Evolutionary conservation across 257 asterid species (phyloP).

Genomic region (Eucommia ulmoides): DNA sequence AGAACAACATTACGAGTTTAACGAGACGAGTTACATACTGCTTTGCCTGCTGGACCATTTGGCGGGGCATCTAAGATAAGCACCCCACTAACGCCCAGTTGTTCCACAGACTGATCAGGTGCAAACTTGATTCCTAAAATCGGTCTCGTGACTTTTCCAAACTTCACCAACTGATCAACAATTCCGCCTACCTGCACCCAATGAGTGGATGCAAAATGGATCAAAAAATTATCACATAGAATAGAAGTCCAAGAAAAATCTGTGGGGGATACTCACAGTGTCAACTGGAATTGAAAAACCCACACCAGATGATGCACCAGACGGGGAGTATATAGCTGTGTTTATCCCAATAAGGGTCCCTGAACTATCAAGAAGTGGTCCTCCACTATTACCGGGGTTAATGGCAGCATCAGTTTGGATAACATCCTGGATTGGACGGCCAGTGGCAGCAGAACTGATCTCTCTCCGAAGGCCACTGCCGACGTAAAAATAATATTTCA

Average conservation of each 20-base stretch:
- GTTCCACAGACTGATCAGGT: slow-evolving; percentile 96
- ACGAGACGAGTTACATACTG: slow-evolving; percentile 37
- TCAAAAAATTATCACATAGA: neutral
- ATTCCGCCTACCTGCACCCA: slow-evolving; percentile 71
- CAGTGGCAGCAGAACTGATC: slow-evolving; percentile 96
- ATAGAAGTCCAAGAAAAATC: neutral
- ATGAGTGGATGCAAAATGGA: neutral
- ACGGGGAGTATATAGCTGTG: slow-evolving; percentile 98
- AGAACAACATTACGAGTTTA: too few species aligned
- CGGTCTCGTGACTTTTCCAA: slow-evolving; percentile 94
- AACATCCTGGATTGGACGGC: slow-evolving; percentile 98
- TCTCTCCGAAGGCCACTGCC: slow-evolving; percentile 91
- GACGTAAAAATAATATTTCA: neutral
- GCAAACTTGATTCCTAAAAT: slow-evolving; percentile 92
- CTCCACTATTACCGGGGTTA: slow-evolving; percentile 98
- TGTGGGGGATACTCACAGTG: slow-evolving; percentile 47
- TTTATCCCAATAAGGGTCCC: slow-evolving; percentile 94
- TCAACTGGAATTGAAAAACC: slow-evolving; percentile 99
- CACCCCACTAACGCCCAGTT: slow-evolving; percentile 94
- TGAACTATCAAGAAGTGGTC: slow-evolving; percentile 96
- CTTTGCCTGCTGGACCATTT: slow-evolving; percentile 99
- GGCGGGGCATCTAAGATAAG: slow-evolving; percentile 95
- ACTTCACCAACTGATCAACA: slow-evolving; percentile 87
- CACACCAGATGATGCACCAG: slow-evolving; percentile 99
- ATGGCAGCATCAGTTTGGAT: slow-evolving; percentile 99